A percentile compares a stretch with the other conserved stretches of the same genome.
Evolutionary conservation across 495 filamentous ascomycete genomes (phyloP).

Genomic region (Talaromyces stipitatus): DNA sequence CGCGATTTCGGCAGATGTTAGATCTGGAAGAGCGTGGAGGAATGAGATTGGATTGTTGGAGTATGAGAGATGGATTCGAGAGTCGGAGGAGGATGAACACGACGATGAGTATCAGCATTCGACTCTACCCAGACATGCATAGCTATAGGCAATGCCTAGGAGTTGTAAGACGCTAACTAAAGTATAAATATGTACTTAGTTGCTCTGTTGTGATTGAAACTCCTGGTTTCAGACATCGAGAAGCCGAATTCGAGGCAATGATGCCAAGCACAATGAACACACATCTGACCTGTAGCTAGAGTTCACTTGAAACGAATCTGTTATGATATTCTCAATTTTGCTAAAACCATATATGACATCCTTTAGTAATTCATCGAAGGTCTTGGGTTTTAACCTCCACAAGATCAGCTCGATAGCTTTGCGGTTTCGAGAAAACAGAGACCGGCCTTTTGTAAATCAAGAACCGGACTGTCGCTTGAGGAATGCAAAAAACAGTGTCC

Average conservation of each 20-base stretch:
- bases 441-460: not conserved
- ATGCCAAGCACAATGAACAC: too few species aligned
- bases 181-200: too few species aligned
- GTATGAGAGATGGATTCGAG: not conserved
- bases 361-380: not conserved
- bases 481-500: not conserved
- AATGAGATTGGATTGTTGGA: constrained; percentile 3
- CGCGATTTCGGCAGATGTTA: not conserved
- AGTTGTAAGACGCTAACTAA: too few species aligned
- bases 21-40: not conserved
- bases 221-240: too few species aligned
- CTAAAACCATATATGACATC: not conserved
- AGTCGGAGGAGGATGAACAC: not conserved
- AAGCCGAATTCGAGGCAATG: too few species aligned
- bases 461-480: too few species aligned
- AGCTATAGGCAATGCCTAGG: not conserved
- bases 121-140: not conserved
- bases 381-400: not conserved
- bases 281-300: too few species aligned
- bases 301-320: too few species aligned
- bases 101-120: not conserved
- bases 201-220: too few species aligned
- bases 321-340: not conserved
- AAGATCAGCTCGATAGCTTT: not conserved
- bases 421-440: not conserved